Evolutionary conservation across 257 asterid genomes (phyloP), one percentile per base, ranked within the genome.

Genomic region (Primulina eburnea): DNA sequence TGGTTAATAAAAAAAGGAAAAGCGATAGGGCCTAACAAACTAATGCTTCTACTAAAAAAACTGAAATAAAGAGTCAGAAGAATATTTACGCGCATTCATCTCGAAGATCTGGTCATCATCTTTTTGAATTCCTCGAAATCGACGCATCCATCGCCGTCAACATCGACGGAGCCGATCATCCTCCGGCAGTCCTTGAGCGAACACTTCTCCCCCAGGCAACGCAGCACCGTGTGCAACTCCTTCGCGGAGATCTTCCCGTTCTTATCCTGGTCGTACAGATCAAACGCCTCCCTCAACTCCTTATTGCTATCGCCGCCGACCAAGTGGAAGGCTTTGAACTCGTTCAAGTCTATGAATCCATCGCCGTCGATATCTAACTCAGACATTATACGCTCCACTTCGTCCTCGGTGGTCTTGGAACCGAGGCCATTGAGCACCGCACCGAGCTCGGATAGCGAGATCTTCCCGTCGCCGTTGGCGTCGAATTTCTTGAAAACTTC

Each of bases 81-180:
- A 16, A 47, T 47, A 47, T 47, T 47, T 47, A 47, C 56, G 56
- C 20, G 56, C 56, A 47, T 47, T 47, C 56, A 47, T 47, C 20
- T 14, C 8, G 56, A 47, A 10, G 56, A 47, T 47, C 56, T 47
- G 18, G 83, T 68, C 91, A 90, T 90, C 97, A 90, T 88, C 88
- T 83, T 89, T 82, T 90, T 89, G 68, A 92, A 92, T 80, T 92
- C 97, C 67, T 86, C 93, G 60, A 92, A 92, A 71, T 89, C 84
- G 32, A 92, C 95, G 81, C 92, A 85, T 1, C 96, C 95, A 75
- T 92, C 97, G 67, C 97, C 96, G 79, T 92, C 95, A 7, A 86
- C 93, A 60, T 92, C 97, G 63, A 89, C 93, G 78, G 85, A 71
- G 57, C 81, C 73, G 72, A 92, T 92, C 97, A 92, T 92, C 30